Conservation (phyloP, 2,329 filamentous ascomycete genomes). For the Calonectria crousiana region DNA sequence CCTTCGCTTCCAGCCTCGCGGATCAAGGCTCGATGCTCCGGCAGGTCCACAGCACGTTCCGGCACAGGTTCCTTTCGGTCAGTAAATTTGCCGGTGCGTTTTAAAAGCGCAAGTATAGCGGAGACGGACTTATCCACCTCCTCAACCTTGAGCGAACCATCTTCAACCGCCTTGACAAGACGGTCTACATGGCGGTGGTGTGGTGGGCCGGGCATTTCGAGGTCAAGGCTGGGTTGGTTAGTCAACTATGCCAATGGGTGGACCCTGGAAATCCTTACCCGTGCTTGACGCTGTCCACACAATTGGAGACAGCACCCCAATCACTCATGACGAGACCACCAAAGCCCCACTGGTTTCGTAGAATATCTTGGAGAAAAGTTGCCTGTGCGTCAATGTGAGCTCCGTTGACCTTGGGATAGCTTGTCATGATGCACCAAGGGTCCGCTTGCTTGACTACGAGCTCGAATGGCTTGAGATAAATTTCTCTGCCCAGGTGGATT, state of each 20-base stretch:
- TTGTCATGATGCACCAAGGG: constrained; percentile 68
- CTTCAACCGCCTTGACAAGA: background rate
- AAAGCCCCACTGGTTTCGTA: constrained; percentile 27
- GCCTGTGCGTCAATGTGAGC: constrained; percentile 27
- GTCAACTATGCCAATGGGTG: background rate
- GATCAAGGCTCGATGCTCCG: constrained; percentile 36
- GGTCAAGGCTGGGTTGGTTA: constrained; percentile 26
- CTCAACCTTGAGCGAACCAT: background rate
- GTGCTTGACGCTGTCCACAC: background rate
- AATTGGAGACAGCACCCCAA: constrained; percentile 19
- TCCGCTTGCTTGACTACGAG: constrained; percentile 68
- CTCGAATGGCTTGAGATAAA: constrained; percentile 74
- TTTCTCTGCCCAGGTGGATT: constrained; percentile 53
- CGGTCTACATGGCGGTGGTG: constrained; percentile 17
- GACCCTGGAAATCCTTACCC: constrained; percentile 1
- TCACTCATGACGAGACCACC: constrained; percentile 33
- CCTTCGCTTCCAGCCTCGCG: constrained; percentile 24
- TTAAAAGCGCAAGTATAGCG: background rate
- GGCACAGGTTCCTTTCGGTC: constrained; percentile 1
- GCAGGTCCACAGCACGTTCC: constrained; percentile 34
- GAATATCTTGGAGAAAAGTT: constrained; percentile 18
- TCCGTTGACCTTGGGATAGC: constrained; percentile 62
- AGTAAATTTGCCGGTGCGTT: constrained; percentile 3
- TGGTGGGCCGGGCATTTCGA: constrained; percentile 49
- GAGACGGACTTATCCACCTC: background rate